Evolutionary conservation across 257 asterid genomes (phyloP).

Genomic region (Petunia axillaris): DNA sequence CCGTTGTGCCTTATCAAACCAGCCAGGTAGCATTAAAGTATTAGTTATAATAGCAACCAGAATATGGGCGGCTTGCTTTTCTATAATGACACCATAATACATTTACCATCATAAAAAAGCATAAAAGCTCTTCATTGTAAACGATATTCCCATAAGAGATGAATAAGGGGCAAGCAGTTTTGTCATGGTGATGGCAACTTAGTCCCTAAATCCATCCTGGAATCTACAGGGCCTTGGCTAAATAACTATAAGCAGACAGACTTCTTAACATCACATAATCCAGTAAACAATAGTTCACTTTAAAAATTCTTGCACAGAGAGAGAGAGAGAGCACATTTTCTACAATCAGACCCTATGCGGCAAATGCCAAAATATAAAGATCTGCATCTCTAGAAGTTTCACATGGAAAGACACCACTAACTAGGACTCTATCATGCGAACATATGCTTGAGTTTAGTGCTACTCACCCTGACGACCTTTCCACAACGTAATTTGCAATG

Average conservation of each 20-base stretch:
- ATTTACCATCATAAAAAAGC: background rate
- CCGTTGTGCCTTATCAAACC: background rate
- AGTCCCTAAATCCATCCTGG: background rate
- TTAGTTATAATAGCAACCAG: background rate
- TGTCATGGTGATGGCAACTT: slow-evolving; percentile 2
- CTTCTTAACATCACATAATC: background rate
- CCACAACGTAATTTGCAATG: slow-evolving; percentile 99
- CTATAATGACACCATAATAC: background rate
- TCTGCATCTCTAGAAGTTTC: background rate
- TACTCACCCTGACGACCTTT: slow-evolving; percentile 94
- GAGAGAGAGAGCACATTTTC: background rate
- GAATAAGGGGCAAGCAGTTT: background rate
- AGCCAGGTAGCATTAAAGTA: background rate
- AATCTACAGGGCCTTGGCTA: slow-evolving; percentile 1
- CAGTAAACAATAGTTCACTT: background rate
- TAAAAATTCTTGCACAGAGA: background rate
- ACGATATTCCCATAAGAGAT: background rate
- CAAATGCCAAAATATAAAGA: background rate
- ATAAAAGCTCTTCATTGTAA: background rate
- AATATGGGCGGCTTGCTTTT: slow-evolving; percentile 8
- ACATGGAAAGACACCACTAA: background rate
- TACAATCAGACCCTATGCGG: background rate
- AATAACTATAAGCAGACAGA: background rate
- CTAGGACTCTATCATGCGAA: background rate
- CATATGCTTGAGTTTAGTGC: background rate